These are phyloP conservation scores for Carnegiea gigantea DNA, from an alignment of 179 eudicot species.

Conservation along the genomic window DNA sequence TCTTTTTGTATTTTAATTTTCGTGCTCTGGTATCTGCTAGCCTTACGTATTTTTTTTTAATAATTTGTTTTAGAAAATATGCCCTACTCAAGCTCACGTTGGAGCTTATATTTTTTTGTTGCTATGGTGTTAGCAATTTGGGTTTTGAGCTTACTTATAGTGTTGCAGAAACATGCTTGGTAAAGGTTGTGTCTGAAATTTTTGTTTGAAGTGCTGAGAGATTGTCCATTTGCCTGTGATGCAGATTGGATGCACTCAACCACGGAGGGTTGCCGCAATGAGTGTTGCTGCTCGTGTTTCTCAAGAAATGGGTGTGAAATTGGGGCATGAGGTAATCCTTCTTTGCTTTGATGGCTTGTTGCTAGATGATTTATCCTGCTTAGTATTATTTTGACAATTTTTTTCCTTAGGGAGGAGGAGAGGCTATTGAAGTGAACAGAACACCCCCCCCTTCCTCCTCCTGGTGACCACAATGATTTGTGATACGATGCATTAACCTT, in stretches of 20 bases:
- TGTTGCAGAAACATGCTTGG: slow-evolving; percentile 4
- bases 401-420: neutral
- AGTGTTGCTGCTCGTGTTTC: slow-evolving; percentile 85
- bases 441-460: too few species aligned
- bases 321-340: slow-evolving; percentile 70
- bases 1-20: neutral
- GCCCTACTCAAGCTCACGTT: neutral
- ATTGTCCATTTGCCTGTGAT: slow-evolving; percentile 16
- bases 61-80: neutral
- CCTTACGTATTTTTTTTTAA: neutral
- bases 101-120: neutral
- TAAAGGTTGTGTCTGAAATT: slow-evolving; percentile 1
- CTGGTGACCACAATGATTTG: neutral
- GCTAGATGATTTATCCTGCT: neutral
- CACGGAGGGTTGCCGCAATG: slow-evolving; percentile 87
- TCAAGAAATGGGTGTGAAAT: slow-evolving; percentile 78
- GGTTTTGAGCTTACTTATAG: neutral
- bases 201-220: neutral
- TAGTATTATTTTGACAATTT: neutral
- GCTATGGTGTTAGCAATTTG: neutral
- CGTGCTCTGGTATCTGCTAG: neutral
- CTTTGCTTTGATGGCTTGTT: neutral
- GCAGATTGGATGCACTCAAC: slow-evolving; percentile 84
- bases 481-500: neutral
- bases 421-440: neutral